Evolutionary conservation across 1,139 yeast genomes (phyloP).

Genomic region (Geotrichum phurueaensis): DNA sequence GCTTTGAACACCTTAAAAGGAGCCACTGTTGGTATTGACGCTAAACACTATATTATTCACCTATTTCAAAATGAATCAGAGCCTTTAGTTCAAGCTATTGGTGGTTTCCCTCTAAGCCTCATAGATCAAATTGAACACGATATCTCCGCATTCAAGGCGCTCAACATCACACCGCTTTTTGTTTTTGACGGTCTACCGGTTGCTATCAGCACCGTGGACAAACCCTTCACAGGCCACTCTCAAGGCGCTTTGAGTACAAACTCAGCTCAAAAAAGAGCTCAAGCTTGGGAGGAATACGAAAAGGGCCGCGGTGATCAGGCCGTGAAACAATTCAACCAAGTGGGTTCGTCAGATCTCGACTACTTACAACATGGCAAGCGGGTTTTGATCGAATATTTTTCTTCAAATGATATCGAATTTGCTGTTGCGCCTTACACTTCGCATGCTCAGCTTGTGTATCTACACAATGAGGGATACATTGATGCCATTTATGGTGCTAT

Average conservation of each 20-base stretch:
- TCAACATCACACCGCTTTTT: slow-evolving; percentile 67
- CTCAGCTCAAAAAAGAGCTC: slow-evolving; percentile 27
- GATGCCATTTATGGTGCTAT: slow-evolving; percentile 84
- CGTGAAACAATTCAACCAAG: slow-evolving; percentile 32
- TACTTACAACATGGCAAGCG: slow-evolving; percentile 34
- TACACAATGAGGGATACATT: slow-evolving; percentile 45
- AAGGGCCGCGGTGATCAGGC: slow-evolving; percentile 35
- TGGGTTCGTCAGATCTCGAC: slow-evolving; percentile 21
- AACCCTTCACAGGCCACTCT: slow-evolving; percentile 20
- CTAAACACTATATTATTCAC: slow-evolving; percentile 44
- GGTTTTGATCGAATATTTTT: slow-evolving; percentile 54
- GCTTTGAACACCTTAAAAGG: slow-evolving; percentile 63
- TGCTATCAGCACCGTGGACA: slow-evolving; percentile 21
- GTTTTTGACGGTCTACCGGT: slow-evolving; percentile 55
- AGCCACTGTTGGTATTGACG: slow-evolving; percentile 78
- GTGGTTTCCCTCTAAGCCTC: slow-evolving; percentile 72
- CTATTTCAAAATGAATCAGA: slow-evolving; percentile 60
- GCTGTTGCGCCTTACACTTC: slow-evolving; percentile 80
- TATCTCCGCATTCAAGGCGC: slow-evolving; percentile 52
- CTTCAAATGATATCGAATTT: slow-evolving; percentile 54
- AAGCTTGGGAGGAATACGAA: slow-evolving; percentile 38
- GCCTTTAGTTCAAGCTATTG: slow-evolving; percentile 69
- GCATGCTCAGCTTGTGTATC: slow-evolving; percentile 72
- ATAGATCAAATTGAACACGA: slow-evolving; percentile 53
- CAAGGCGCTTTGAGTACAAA: slow-evolving; percentile 31